Conservation (phyloP, 495 filamentous ascomycete genomes). For the Cercophora sp. region DNA sequence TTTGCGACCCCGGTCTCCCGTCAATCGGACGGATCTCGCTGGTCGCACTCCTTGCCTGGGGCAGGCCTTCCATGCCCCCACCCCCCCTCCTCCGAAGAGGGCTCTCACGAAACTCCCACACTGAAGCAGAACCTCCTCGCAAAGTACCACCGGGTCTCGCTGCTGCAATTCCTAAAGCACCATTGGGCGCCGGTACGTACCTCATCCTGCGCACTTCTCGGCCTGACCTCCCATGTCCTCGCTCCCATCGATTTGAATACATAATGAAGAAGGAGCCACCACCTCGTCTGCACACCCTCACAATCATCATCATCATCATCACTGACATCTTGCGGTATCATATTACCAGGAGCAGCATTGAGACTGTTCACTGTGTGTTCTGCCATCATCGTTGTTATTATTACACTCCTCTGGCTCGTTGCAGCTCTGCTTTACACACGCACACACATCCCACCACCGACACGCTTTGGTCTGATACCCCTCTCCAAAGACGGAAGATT, state of each 20-base stretch:
- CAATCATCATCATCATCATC: slow-evolving; percentile 21
- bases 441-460: slow-evolving; percentile 10
- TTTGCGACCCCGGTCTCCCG: slow-evolving; percentile 20
- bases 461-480: slow-evolving; percentile 25
- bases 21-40: slow-evolving; percentile 26
- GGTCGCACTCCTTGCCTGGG: slow-evolving; percentile 20
- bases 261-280: slow-evolving; percentile 26
- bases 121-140: slow-evolving; percentile 23
- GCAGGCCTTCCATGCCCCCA: slow-evolving; percentile 1
- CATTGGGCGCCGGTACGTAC: slow-evolving; percentile 20
- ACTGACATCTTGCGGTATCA: slow-evolving; percentile 12
- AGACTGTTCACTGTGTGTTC: slow-evolving; percentile 19
- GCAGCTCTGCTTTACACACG: slow-evolving; percentile 7
- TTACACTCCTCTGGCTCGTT: slow-evolving; percentile 5
- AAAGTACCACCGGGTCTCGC: slow-evolving; percentile 26
- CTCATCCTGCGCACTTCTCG: slow-evolving; percentile 13
- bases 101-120: slow-evolving; percentile 23
- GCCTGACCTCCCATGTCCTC: slow-evolving; percentile 30
- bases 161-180: slow-evolving; percentile 20
- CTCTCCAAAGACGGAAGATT: slow-evolving; percentile 30
- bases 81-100: slow-evolving; percentile 19
- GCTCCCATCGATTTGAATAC: slow-evolving; percentile 13
- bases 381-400: slow-evolving; percentile 13
- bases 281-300: slow-evolving; percentile 22
- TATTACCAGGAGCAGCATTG: slow-evolving; percentile 27